phyloP scores from a whole-genome alignment of 352 stramenopile species.

The Phytophthora rubi region DNA sequence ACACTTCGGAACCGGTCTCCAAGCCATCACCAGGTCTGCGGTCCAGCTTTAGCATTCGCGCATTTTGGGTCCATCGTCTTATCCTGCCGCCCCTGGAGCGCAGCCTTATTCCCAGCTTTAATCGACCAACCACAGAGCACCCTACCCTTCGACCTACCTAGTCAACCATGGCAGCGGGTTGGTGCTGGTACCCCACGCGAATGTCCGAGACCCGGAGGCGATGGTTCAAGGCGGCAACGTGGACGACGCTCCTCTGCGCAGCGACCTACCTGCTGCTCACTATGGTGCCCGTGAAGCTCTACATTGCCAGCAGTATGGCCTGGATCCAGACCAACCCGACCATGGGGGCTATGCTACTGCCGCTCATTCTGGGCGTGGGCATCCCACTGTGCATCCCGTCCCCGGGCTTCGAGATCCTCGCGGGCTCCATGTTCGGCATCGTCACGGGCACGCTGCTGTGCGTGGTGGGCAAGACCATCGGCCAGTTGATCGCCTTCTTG shows the following conservation, averaged over 20 bases:
- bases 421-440: conserved; percentile 70
- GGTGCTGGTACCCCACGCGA: conserved; percentile 2
- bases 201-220: conserved; percentile 19
- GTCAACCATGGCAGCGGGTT: conserved; percentile 10
- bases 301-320: conserved; percentile 31
- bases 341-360: conserved; percentile 56
- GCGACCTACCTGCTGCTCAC: conserved; percentile 29
- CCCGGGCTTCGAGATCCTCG: conserved; percentile 69
- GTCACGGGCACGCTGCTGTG: conserved; percentile 55
- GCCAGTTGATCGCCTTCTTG: conserved; percentile 67
- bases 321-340: conserved; percentile 62
- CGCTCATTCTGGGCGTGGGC: conserved; percentile 56
- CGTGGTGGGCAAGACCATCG: conserved; percentile 64
- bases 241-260: conserved; percentile 14
- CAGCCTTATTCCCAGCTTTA: conserved; percentile 24
- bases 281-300: conserved; percentile 55
- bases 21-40: conserved; percentile 12
- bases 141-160: neutral
- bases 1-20: conserved; percentile 29
- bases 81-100: conserved; percentile 10
- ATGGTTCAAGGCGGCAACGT: conserved; percentile 37
- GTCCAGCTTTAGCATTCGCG: conserved; percentile 30
- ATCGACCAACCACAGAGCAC: conserved; percentile 18
- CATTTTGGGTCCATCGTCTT: conserved; percentile 11
- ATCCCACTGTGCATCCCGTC: conserved; percentile 74